Evolutionary conservation across 305 asterid genomes (phyloP).

Genomic region (Fraxinus angustifolia): DNA sequence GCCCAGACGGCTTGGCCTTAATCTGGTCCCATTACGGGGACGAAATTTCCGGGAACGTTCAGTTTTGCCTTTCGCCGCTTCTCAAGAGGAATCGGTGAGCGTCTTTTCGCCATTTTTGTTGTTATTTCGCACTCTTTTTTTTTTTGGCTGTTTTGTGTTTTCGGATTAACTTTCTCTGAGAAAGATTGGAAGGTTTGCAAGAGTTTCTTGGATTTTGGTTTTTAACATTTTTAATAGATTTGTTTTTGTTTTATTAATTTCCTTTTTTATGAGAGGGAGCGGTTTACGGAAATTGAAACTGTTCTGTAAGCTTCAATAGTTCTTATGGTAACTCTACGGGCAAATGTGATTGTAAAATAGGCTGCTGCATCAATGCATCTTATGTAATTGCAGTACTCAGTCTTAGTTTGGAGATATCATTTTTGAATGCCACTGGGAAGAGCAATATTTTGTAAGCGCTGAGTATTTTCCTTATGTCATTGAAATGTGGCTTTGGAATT

Average conservation of each 20-base stretch:
- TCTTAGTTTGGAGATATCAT: background rate
- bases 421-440: background rate
- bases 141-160: slow-evolving; percentile 4
- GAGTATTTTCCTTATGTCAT: background rate
- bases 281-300: background rate
- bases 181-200: background rate
- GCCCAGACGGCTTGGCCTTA: slow-evolving; percentile 22
- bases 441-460: background rate
- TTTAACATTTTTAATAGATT: background rate
- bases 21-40: slow-evolving; percentile 23
- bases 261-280: background rate
- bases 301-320: background rate
- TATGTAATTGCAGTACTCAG: background rate
- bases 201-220: background rate
- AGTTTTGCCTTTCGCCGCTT: slow-evolving; percentile 56
- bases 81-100: slow-evolving; percentile 69
- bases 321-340: background rate
- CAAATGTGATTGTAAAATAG: background rate
- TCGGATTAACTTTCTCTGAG: background rate
- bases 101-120: background rate
- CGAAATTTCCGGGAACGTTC: slow-evolving; percentile 35
- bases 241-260: background rate
- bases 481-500: background rate
- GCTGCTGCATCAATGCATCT: background rate
- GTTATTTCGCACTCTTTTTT: background rate